Evolutionary conservation across 2,329 filamentous ascomycete species (phyloP).

Genomic region (Juglanconis sp.): DNA sequence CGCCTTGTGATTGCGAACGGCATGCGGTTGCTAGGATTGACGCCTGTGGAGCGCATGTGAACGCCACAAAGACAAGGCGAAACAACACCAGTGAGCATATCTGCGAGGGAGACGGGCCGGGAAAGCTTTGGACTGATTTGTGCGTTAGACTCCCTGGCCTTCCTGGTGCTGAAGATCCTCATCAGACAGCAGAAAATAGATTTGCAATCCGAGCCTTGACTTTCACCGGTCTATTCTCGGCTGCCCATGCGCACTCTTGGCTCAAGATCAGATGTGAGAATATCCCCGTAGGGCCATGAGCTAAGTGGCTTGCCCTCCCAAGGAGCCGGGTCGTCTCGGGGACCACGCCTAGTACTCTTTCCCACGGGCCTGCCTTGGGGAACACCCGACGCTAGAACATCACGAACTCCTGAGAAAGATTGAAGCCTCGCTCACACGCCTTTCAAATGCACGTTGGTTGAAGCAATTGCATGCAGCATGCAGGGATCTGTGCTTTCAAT

Average conservation of each 20-base stretch:
- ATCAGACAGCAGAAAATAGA: neutral
- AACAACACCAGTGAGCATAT: neutral
- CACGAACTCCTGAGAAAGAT: too few species aligned
- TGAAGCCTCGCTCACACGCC: too few species aligned
- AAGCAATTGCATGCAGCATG: too few species aligned
- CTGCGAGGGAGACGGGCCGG: too few species aligned
- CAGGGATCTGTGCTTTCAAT: too few species aligned
- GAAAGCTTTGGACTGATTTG: neutral
- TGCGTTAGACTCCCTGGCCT: neutral
- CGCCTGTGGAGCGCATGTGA: conserved; percentile 63
- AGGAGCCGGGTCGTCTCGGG: too few species aligned
- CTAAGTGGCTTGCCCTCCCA: neutral
- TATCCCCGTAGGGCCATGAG: too few species aligned
- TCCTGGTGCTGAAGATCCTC: neutral
- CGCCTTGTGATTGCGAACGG: conserved; percentile 76
- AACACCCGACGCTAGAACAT: neutral
- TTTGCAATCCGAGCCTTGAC: neutral
- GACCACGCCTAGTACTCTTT: neutral
- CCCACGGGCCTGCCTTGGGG: neutral
- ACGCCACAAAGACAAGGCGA: neutral
- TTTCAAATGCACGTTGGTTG: too few species aligned
- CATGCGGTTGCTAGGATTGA: conserved; percentile 76
- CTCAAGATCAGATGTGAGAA: too few species aligned
- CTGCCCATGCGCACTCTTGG: too few species aligned
- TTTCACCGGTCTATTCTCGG: too few species aligned